Evolutionary conservation across 139 green algal genomes (phyloP).

Genomic region (Desmodesmus armatus): DNA sequence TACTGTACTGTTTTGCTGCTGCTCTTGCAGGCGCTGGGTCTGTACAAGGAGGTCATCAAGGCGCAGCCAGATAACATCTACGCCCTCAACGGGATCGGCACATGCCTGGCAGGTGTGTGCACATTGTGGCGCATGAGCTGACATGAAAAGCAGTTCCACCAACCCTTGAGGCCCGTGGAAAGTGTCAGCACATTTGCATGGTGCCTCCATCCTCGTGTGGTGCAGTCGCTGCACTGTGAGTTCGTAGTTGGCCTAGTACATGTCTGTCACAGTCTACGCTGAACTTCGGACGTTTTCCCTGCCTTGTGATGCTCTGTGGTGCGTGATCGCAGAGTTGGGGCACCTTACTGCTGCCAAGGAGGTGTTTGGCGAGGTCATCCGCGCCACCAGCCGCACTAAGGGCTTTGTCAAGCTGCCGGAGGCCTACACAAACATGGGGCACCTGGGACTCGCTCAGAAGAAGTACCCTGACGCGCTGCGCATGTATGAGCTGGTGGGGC

Average conservation of each 20-base stretch:
- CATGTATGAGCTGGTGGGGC: conserved; percentile 26
- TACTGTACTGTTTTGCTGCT: no score
- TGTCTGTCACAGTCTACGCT: no score
- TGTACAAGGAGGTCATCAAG: conserved; percentile 71
- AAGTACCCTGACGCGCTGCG: conserved; percentile 13
- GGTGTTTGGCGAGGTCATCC: conserved; percentile 67
- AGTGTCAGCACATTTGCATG: not conserved
- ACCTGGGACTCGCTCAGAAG: conserved; percentile 75
- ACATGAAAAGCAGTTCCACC: not conserved
- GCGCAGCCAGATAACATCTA: conserved; percentile 78
- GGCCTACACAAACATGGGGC: conserved; percentile 81
- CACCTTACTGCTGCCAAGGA: conserved; percentile 64
- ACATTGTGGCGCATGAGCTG: conserved; percentile 68
- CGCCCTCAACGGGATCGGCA: conserved; percentile 89
- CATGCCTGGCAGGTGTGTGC: conserved; percentile 84
- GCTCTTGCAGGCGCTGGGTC: conserved; percentile 66
- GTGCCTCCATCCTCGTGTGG: no score
- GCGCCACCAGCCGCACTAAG: conserved; percentile 62
- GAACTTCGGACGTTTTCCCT: no score
- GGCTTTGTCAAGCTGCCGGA: conserved; percentile 77
- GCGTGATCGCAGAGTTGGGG: no score
- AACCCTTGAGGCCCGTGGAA: no score
- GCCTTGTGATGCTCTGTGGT: conserved; percentile 77
- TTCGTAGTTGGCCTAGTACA: no score
- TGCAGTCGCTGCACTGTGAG: not conserved